Percentiles rank a stretch among this genome's conserved stretches.
phyloP scores from a whole-genome alignment of 345 rosid genomes.

The Moricandia arvensis region DNA sequence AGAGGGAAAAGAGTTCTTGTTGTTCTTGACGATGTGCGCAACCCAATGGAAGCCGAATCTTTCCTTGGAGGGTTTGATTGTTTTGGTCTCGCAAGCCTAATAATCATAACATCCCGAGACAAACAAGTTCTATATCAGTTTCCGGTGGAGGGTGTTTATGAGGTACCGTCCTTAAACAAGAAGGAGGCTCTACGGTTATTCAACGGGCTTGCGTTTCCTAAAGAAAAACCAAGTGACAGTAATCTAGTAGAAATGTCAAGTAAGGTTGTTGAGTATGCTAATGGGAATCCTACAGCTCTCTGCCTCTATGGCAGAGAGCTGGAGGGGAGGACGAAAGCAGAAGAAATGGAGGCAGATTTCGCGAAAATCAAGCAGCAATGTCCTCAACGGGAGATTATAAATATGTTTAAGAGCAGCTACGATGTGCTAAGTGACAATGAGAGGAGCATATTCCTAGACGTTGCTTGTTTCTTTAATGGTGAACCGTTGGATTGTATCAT shows the following conservation, averaged over 20 bases:
- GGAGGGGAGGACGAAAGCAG: background rate
- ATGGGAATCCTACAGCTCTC: slow-evolving; percentile 11
- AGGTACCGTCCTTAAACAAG: background rate
- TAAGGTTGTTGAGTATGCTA: background rate
- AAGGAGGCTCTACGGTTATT: slow-evolving; percentile 2
- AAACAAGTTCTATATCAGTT: slow-evolving; percentile 18
- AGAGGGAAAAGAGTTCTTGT: too few relatives aligned
- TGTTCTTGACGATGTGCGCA: slow-evolving; percentile 28
- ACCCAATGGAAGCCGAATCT: slow-evolving; percentile 1
- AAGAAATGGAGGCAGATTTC: background rate
- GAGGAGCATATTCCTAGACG: too few relatives aligned
- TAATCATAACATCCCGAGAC: slow-evolving; percentile 23
- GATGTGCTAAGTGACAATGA: too few relatives aligned
- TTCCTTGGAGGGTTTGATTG: slow-evolving; percentile 18
- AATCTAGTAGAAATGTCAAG: background rate
- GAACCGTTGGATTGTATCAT: background rate
- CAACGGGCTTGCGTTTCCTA: background rate
- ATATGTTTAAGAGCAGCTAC: too few relatives aligned
- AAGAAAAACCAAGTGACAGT: background rate
- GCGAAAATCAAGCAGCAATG: background rate
- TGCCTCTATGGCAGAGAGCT: background rate
- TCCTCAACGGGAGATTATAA: background rate
- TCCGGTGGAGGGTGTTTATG: background rate
- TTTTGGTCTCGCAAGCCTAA: background rate
- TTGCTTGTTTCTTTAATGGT: too few relatives aligned